Conservation (phyloP, 495 filamentous ascomycete species). For the Penicillium steckii region DNA sequence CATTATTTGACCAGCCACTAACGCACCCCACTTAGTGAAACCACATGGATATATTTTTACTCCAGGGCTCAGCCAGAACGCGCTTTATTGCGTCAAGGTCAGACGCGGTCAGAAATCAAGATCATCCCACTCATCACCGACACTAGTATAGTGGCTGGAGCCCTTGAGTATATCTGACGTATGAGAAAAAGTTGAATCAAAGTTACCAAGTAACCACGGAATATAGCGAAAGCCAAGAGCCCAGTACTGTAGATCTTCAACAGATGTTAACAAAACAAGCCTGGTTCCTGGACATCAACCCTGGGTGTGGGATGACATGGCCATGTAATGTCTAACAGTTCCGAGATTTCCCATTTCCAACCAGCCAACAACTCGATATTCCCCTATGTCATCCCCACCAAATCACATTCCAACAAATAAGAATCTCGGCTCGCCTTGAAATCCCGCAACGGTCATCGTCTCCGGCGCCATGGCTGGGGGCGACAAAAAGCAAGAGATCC, state of each 20-base stretch:
- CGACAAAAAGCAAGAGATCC: slow-evolving; percentile 3
- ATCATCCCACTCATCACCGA: no score
- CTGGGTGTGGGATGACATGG: neutral
- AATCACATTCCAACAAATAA: slow-evolving; percentile 14
- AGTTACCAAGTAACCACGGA: neutral
- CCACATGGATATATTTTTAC: neutral
- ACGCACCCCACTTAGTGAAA: neutral
- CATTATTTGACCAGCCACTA: neutral
- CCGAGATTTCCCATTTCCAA: neutral
- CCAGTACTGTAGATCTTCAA: no score
- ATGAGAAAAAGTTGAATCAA: neutral
- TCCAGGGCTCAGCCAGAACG: no score
- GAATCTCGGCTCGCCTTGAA: slow-evolving; percentile 16
- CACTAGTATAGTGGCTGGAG: no score
- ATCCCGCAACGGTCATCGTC: slow-evolving; percentile 11
- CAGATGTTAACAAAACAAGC: no score
- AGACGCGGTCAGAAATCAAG: no score
- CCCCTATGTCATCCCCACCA: neutral
- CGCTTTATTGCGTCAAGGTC: no score
- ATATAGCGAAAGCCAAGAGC: no score
- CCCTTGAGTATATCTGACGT: neutral
- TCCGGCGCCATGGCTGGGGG: neutral
- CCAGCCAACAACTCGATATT: slow-evolving; percentile 1
- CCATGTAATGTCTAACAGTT: neutral
- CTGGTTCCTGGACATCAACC: no score